phyloP scores from a whole-genome alignment of 805 yeast species.

The Naumovozyma dairenensis region DNA sequence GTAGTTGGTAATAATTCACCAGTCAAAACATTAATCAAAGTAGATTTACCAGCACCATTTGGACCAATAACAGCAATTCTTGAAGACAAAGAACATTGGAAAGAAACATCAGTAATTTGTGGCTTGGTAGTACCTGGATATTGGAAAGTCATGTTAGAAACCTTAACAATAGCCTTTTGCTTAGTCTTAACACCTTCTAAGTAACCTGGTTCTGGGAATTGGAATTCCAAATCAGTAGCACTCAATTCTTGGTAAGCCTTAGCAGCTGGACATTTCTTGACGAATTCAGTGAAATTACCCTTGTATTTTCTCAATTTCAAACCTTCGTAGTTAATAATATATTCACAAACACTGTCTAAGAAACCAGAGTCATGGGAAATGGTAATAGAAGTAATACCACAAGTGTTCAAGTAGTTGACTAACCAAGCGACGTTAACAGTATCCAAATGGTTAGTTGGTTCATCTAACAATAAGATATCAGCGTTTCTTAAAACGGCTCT shows the following conservation, averaged over 20 bases:
- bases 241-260: slow-evolving; percentile 97
- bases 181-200: slow-evolving; percentile 99
- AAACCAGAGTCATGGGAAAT: slow-evolving; percentile 99
- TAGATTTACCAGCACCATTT: slow-evolving; percentile 99
- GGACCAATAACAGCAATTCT: slow-evolving; percentile 99
- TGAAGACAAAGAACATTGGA: slow-evolving; percentile 98
- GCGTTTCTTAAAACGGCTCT: slow-evolving; percentile 99
- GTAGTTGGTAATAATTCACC: slow-evolving; percentile 97
- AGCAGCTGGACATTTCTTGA: slow-evolving; percentile 97
- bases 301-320: slow-evolving; percentile 98
- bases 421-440: slow-evolving; percentile 99
- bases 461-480: slow-evolving; percentile 94
- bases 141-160: slow-evolving; percentile 95
- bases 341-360: slow-evolving; percentile 94
- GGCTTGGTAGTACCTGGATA: slow-evolving; percentile 98
- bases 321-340: slow-evolving; percentile 99
- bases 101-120: slow-evolving; percentile 80
- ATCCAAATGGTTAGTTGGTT: slow-evolving; percentile 99
- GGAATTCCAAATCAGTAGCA: slow-evolving; percentile 94
- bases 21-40: slow-evolving; percentile 95
- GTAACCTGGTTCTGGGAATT: slow-evolving; percentile 99
- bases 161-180: slow-evolving; percentile 99
- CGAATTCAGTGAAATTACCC: slow-evolving; percentile 99
- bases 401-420: slow-evolving; percentile 96
- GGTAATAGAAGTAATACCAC: slow-evolving; percentile 97